Percentiles rank a stretch among this genome's conserved stretches.
These are phyloP conservation scores for Malus hybrid DNA, from an alignment of 331 rosid species.

Conservation along the genomic window DNA sequence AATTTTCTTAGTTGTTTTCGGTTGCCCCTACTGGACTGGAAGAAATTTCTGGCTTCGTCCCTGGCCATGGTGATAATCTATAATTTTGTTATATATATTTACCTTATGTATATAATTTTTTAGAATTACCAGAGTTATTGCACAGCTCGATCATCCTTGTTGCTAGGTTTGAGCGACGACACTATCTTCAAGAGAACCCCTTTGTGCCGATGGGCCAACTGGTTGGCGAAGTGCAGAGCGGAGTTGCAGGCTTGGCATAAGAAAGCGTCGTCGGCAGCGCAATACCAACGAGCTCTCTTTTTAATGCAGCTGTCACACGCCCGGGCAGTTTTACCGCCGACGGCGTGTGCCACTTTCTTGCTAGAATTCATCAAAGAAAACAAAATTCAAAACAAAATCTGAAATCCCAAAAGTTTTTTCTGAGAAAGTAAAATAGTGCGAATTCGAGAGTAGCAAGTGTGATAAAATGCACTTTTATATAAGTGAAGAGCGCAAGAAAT, in stretches of 20 bases:
- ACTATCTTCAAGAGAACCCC: slow-evolving; percentile 48
- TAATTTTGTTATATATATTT: too few species aligned
- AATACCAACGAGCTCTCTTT: slow-evolving; percentile 89
- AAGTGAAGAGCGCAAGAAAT: neutral
- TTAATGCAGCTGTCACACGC: slow-evolving; percentile 83
- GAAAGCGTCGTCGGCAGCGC: slow-evolving; percentile 96
- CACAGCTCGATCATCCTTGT: slow-evolving; percentile 9
- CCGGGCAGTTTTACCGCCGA: slow-evolving; percentile 69
- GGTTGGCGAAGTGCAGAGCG: slow-evolving; percentile 77
- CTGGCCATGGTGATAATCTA: too few species aligned
- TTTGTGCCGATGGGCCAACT: slow-evolving; percentile 64
- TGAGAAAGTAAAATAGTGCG: neutral
- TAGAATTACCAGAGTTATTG: slow-evolving; percentile 21
- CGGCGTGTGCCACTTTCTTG: slow-evolving; percentile 41
- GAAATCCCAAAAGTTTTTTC: neutral
- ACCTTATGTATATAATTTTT: too few species aligned
- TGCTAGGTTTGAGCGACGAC: slow-evolving; percentile 23
- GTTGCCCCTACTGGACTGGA: too few species aligned
- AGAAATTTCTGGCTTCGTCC: too few species aligned
- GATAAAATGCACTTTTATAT: neutral
- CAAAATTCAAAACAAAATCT: neutral
- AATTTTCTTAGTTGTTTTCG: too few species aligned
- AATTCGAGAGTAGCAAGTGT: neutral
- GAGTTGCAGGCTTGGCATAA: slow-evolving; percentile 84
- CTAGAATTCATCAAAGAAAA: slow-evolving; percentile 22